Percentiles rank a stretch among this genome's conserved stretches.
Conservation (phyloP, 495 filamentous ascomycete genomes). For the Barbatosphaeria neglecta region DNA sequence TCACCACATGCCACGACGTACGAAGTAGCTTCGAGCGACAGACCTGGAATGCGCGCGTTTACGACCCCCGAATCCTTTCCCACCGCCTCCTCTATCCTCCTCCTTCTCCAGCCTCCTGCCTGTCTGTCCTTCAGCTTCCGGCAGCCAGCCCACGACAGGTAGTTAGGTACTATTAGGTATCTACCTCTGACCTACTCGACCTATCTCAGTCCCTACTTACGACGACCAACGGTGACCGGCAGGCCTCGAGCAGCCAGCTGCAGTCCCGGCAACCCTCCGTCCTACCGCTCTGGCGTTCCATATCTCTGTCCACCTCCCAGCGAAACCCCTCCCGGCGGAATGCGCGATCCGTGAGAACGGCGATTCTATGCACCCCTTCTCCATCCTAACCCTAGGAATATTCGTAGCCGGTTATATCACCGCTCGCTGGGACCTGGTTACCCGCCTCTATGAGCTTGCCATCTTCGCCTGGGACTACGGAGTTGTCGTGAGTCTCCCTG, state of each 20-base stretch:
- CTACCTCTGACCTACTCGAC: not conserved
- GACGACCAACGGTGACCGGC: not conserved
- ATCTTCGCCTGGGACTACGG: constrained; percentile 98
- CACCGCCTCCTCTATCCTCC: not conserved
- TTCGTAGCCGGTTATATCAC: constrained; percentile 99
- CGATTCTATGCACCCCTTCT: constrained; percentile 90
- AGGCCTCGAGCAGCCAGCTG: not conserved
- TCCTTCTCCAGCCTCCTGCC: not conserved
- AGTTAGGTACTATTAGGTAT: not conserved
- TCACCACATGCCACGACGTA: no score
- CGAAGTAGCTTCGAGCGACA: no score
- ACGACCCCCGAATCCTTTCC: not conserved
- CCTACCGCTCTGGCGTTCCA: no score
- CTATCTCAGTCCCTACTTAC: not conserved
- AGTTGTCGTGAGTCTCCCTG: constrained; percentile 65
- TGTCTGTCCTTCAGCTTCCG: constrained; percentile 3
- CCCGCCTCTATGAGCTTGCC: constrained; percentile 85
- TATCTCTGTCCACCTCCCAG: not conserved
- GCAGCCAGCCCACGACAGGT: not conserved
- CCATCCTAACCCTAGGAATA: constrained; percentile 83
- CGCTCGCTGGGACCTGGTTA: constrained; percentile 95
- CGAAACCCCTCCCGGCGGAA: constrained; percentile 2
- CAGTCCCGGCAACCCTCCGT: not conserved
- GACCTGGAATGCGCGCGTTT: not conserved
- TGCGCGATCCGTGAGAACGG: constrained; percentile 15